phyloP scores from a whole-genome alignment of 257 asterid species.

The Scutellaria baicalensis region DNA sequence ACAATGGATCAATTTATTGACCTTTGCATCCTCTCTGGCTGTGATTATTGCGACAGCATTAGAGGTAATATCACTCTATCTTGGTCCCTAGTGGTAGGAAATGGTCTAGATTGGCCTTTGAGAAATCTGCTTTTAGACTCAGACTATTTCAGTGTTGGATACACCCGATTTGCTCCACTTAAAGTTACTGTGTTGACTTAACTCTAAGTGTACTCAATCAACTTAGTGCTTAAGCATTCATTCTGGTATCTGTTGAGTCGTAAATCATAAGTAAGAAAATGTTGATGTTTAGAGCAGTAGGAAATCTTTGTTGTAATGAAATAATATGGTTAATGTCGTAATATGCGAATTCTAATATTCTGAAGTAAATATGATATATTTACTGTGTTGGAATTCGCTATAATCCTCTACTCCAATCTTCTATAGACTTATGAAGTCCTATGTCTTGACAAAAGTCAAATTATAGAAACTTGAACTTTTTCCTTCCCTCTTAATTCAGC shows the following conservation, averaged over 20 bases:
- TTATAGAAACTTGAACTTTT: background rate
- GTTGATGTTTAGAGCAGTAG: no score
- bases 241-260: background rate
- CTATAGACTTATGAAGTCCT: background rate
- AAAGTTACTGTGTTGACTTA: no score
- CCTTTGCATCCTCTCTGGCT: conserved; percentile 93
- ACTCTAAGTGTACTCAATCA: background rate
- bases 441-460: background rate
- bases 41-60: conserved; percentile 96
- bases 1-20: conserved; percentile 98
- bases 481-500: background rate
- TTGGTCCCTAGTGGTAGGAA: background rate
- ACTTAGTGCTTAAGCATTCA: background rate
- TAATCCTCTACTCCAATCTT: background rate
- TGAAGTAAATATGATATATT: no score
- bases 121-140: no score
- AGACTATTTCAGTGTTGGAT: no score
- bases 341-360: no score
- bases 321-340: no score
- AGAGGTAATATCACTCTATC: conserved; percentile 51
- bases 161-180: no score
- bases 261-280: no score
- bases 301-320: no score
- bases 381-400: background rate
- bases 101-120: background rate